Evolutionary conservation across 352 stramenopile genomes (phyloP), one percentile per base, ranked within the genome.

Genomic region (Paralagenidium karlingii): DNA sequence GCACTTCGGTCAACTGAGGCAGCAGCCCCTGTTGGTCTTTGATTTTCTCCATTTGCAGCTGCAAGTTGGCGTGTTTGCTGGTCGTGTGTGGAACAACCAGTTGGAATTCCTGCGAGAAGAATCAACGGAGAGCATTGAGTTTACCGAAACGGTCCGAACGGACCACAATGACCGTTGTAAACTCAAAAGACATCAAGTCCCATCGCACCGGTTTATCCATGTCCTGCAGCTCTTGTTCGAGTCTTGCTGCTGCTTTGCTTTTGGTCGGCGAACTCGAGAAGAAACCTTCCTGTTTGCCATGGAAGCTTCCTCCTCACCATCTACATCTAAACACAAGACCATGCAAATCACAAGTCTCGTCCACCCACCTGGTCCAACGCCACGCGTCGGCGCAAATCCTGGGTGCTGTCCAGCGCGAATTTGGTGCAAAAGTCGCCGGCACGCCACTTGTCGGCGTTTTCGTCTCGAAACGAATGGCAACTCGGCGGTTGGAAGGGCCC

Each of bases 341-440:
- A 13, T 32, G 24, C 5, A 27, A 31, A 2, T 25, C 3, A 11
- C 8, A 42, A n/a, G n/a, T n/a, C n/a, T n/a, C n/a, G n/a, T n/a
- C n/a, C n/a, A 5, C 51, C 32, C 34, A 73, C 63, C 42, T 85
- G 70, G 44, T 77, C 59, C n/a, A 59, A 44, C 9, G 74, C 70
- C 8, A 59, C 59, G 18, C 57, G 49, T 20, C 67, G 55, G 11
- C 68, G 66, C 22, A 81, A 21, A 31, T 88, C 74, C 37, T 88
- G 74, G 32, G 63, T 78, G 45, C 49, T 79, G 13, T 66, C 55
- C 8, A 85, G 20, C 8, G 37, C 42, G 40, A 88, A 88, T 38
- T 85, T 88, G 45, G 70, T 51, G 30, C 60, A 54, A 45, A 88
- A 88, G 40, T 88, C 70, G 3, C 22, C 28, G 9, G 25, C 31